Conservation (phyloP, 2,329 filamentous ascomycete genomes). For the Colletotrichum musicola region DNA sequence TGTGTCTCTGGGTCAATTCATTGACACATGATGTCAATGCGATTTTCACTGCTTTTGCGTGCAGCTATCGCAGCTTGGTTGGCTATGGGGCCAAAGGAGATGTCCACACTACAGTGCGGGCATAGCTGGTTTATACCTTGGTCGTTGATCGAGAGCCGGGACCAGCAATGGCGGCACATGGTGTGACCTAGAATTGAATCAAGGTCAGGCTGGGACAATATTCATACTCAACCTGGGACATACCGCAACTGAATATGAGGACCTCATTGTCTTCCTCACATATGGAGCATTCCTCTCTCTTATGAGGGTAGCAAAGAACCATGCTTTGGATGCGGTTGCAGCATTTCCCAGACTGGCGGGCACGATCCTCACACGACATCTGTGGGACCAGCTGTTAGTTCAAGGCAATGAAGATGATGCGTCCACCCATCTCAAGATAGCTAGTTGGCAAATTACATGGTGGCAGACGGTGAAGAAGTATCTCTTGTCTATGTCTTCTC, state of each 20-base stretch:
- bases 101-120: background rate
- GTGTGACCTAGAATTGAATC: background rate
- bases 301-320: slow-evolving; percentile 1
- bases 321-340: slow-evolving; percentile 6
- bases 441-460: background rate
- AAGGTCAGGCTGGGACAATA: background rate
- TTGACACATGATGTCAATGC: no score
- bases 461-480: slow-evolving; percentile 1
- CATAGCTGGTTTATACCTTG: background rate
- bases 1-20: no score
- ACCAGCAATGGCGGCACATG: background rate
- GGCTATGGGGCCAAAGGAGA: background rate
- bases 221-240: background rate
- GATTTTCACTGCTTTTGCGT: no score
- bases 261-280: background rate
- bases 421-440: no score
- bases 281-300: slow-evolving; percentile 8
- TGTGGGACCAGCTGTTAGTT: background rate
- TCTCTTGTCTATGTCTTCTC: background rate
- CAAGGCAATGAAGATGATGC: background rate
- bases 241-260: slow-evolving; percentile 19
- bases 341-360: slow-evolving; percentile 5
- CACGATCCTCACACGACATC: slow-evolving; percentile 3
- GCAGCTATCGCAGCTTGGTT: background rate
- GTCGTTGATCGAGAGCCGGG: background rate